These are phyloP conservation scores for Penicillium paneum DNA, from an alignment of 2,329 filamentous ascomycete genomes.

Conservation along the genomic window DNA sequence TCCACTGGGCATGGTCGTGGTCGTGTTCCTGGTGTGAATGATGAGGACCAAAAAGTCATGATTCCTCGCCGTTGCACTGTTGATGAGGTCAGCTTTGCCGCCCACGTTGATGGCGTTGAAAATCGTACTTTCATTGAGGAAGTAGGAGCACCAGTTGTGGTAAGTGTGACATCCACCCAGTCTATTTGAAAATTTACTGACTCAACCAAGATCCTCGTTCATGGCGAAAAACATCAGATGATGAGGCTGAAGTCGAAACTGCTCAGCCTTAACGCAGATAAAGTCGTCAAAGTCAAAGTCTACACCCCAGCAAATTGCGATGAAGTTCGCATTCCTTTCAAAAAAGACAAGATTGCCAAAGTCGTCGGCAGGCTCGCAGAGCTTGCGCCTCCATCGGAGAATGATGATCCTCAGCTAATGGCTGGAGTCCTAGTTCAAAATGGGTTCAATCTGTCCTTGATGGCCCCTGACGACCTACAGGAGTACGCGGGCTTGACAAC, in stretches of 20 bases:
- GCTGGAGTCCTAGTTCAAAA: slow-evolving; percentile 93
- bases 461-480: slow-evolving; percentile 92
- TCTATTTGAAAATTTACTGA: background rate
- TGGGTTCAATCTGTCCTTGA: slow-evolving; percentile 93
- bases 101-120: slow-evolving; percentile 92
- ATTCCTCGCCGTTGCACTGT: slow-evolving; percentile 90
- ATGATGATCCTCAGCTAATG: slow-evolving; percentile 60
- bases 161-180: slow-evolving; percentile 51
- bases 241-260: slow-evolving; percentile 93
- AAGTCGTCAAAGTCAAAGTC: slow-evolving; percentile 79
- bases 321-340: slow-evolving; percentile 91
- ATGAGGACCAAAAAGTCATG: slow-evolving; percentile 80
- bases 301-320: slow-evolving; percentile 94
- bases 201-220: slow-evolving; percentile 73
- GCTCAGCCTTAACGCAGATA: slow-evolving; percentile 82
- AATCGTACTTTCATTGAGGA: slow-evolving; percentile 97
- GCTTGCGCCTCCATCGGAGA: slow-evolving; percentile 62
- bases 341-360: slow-evolving; percentile 90
- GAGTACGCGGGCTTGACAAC: slow-evolving; percentile 97
- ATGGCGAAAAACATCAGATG: slow-evolving; percentile 97
- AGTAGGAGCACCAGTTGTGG: slow-evolving; percentile 84
- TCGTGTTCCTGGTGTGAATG: slow-evolving; percentile 58
- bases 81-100: slow-evolving; percentile 91
- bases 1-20: slow-evolving; percentile 54
- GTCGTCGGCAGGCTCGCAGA: slow-evolving; percentile 91